A percentile compares a stretch with the other conserved stretches of the same genome.
phyloP scores from a whole-genome alignment of 441 rosid species.

The Omphalea diandra region DNA sequence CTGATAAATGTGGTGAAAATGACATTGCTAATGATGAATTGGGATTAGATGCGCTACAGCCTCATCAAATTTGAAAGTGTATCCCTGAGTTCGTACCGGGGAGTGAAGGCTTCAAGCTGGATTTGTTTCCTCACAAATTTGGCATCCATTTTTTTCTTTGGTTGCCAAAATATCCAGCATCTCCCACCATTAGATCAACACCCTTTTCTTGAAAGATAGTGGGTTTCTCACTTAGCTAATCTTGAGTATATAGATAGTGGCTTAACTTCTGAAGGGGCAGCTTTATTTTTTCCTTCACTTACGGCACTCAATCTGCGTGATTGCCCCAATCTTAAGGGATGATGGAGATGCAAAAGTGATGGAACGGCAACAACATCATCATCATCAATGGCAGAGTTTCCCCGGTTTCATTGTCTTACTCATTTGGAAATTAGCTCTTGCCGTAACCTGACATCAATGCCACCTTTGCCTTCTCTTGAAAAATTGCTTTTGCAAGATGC shows the following conservation, averaged over 20 bases:
- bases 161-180: background rate
- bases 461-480: conserved; percentile 18
- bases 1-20: no score
- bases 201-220: background rate
- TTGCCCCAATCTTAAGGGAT: conserved; percentile 17
- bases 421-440: conserved; percentile 10
- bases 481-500: background rate
- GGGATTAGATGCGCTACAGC: conserved; percentile 7
- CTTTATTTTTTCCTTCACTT: conserved; percentile 5
- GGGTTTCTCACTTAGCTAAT: fast-evolving
- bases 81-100: background rate
- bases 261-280: no score
- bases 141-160: background rate
- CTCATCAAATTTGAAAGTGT: conserved; percentile 16
- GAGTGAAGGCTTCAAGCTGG: conserved; percentile 23
- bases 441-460: conserved; percentile 19
- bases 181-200: no score
- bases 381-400: background rate
- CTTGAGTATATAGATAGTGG: conserved; percentile 14
- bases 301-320: fast-evolving
- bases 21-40: background rate
- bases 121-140: conserved; percentile 16
- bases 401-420: conserved; percentile 17
- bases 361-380: no score
- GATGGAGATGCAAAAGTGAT: conserved; percentile 2